phyloP scores from a whole-genome alignment of 23 red algal species.

The Gracilariopsis chorda region DNA sequence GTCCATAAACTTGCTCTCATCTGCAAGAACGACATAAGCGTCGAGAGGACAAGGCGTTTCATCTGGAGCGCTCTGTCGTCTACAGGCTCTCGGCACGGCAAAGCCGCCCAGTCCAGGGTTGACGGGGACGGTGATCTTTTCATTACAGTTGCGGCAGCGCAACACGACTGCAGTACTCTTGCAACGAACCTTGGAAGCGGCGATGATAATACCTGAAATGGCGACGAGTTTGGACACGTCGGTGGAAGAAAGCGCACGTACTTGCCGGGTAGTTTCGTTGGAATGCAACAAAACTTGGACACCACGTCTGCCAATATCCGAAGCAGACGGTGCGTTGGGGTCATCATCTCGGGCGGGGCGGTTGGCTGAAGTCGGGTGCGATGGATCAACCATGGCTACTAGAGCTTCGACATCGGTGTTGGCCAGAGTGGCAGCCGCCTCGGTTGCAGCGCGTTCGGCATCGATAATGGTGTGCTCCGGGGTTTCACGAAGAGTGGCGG shows the following conservation, averaged over 20 bases:
- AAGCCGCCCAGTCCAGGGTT: constrained; percentile 90
- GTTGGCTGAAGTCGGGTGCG: background rate
- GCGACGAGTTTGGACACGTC: constrained; percentile 80
- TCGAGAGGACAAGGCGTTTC: constrained; percentile 89
- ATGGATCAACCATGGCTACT: background rate
- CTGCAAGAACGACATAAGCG: constrained; percentile 83
- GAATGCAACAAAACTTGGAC: constrained; percentile 64
- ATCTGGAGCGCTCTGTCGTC: constrained; percentile 37
- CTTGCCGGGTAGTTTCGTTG: constrained; percentile 49
- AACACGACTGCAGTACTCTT: constrained; percentile 75
- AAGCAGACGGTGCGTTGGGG: background rate
- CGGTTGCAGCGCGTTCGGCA: constrained; percentile 57
- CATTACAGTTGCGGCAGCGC: constrained; percentile 84
- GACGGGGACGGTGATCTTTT: constrained; percentile 69
- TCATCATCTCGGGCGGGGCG: background rate
- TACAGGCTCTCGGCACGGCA: constrained; percentile 74
- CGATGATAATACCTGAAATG: constrained; percentile 90
- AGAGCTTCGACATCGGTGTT: constrained; percentile 33
- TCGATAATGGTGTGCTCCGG: constrained; percentile 57
- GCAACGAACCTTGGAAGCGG: constrained; percentile 81
- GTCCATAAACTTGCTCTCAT: constrained; percentile 90
- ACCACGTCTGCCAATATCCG: constrained; percentile 50
- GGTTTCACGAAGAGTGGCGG: constrained; percentile 53
- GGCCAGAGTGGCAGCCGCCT: constrained; percentile 47
- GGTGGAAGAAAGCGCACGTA: constrained; percentile 70